Percentiles rank a stretch among this genome's conserved stretches.
Evolutionary conservation across 1,139 yeast species (phyloP).

Genomic region (Suzukiozyma palmioleophila): DNA sequence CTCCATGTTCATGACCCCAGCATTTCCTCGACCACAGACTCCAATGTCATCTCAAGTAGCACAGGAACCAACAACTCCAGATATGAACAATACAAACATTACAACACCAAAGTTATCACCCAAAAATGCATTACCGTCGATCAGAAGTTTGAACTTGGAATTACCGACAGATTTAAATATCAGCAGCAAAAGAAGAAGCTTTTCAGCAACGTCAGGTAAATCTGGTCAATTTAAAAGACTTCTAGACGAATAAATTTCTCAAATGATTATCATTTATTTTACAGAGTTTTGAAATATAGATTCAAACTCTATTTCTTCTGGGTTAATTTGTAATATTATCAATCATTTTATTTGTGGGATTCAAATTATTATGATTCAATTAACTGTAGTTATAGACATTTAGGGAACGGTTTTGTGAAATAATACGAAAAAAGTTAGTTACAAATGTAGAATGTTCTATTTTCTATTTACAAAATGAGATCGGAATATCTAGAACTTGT

Average conservation of each 20-base stretch:
- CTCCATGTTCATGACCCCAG: constrained; percentile 27
- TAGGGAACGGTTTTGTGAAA: too few species aligned
- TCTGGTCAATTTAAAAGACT: constrained; percentile 18
- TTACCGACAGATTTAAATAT: constrained; percentile 39
- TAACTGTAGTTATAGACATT: too few species aligned
- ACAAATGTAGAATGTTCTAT: neutral
- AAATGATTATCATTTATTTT: neutral
- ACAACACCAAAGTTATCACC: constrained; percentile 47
- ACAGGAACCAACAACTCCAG: constrained; percentile 13
- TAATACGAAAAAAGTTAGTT: too few species aligned
- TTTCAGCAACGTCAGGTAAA: constrained; percentile 18
- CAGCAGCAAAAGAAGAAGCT: constrained; percentile 13
- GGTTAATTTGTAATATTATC: too few species aligned
- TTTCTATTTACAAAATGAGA: neutral
- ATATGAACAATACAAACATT: constrained; percentile 16
- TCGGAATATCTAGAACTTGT: neutral
- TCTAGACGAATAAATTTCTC: constrained; percentile 12
- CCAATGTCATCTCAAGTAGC: neutral
- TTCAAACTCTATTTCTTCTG: too few species aligned
- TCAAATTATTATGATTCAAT: too few species aligned
- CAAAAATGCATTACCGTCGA: constrained; percentile 35
- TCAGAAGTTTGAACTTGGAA: constrained; percentile 47
- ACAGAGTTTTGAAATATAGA: too few species aligned
- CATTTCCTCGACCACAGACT: constrained; percentile 8
- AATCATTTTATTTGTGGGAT: too few species aligned